Base-by-base conservation (phyloP, 768 basidiomycete species). In the Exsudoporus frostii region DNA sequence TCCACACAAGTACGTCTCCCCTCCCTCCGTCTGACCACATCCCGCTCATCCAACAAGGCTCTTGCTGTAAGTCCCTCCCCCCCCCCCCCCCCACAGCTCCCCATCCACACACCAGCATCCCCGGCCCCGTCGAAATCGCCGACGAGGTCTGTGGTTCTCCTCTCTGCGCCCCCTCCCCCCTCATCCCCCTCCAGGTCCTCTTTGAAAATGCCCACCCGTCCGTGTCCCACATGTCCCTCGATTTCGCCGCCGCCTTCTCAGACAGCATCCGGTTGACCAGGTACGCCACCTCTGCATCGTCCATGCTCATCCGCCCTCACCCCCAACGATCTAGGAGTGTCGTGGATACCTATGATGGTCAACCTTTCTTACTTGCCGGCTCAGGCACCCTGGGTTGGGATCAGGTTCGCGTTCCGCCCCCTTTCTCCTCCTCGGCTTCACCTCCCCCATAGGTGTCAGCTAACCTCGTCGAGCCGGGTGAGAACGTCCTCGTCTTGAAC, bases 371-470 rank as follows among this genome's bases (percentile, higher is more conserved):
- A 62, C 88, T 98, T 56, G 86, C 94, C 25, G 97, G 97, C 2
- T 90, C 87, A 50, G 97, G 97, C 15, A 98, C 97, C 2, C 78
- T 99, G 32, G 97, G 97, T 27, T 98, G 95, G 94, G 95, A 98
- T 69, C 89, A 92, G 81, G 90, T 80, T 40, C 58, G 79, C 65
- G 20, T 19, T 6, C 19, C 39, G 20, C 9, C 22, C 25, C 40
- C 19, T 13, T 24, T 13, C 10, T 19, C 24, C 7, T 11, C 20
- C 4, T n/a, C 17, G n/a, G 4, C 25, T n/a, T 54, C 45, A 58
- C n/a, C 29, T 57, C 50, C n/a, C 30, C 57, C 33, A 46, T 59
- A 91, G 86, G 92, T 94, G 37, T 86, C 92, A 0, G 83, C 92
- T 8, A 98, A 98, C 71, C 79, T 99, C 49, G 78, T 98, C n/a